These are phyloP conservation scores for Rhizopogon vinicolor DNA, from an alignment of 768 basidiomycete species.

Conservation along the genomic window DNA sequence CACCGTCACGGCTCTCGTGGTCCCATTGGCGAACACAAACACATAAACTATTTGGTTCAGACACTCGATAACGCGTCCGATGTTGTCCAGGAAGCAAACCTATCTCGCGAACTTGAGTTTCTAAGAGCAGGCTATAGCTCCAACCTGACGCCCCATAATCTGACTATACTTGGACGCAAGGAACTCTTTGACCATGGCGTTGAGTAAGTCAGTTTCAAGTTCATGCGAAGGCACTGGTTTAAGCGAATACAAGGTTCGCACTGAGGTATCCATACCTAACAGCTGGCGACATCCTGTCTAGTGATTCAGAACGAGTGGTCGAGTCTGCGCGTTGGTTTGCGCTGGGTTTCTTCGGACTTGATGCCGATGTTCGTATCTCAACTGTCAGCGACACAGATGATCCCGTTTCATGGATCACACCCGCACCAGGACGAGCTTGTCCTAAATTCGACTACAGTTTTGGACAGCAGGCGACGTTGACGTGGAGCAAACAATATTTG, in stretches of 20 bases:
- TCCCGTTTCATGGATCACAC: conserved; percentile 32
- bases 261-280: conserved; percentile 5
- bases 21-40: conserved; percentile 28
- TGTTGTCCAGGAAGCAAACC: conserved; percentile 19
- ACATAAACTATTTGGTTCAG: conserved; percentile 23
- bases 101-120: conserved; percentile 25
- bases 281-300: not conserved
- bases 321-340: conserved; percentile 36
- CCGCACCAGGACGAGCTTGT: conserved; percentile 31
- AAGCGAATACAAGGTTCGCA: not conserved
- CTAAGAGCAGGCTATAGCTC: conserved; percentile 28
- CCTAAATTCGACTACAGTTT: conserved; percentile 17
- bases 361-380: conserved; percentile 13
- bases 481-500: conserved; percentile 21
- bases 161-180: conserved; percentile 28
- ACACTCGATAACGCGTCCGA: conserved; percentile 21
- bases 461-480: conserved; percentile 1
- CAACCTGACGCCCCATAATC: conserved; percentile 27
- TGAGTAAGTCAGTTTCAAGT: conserved; percentile 13
- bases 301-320: conserved; percentile 12
- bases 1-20: conserved; percentile 31
- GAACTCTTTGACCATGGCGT: conserved; percentile 33
- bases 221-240: not conserved
- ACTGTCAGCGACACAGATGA: conserved; percentile 25
- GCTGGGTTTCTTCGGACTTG: conserved; percentile 29